Base-by-base conservation (phyloP, 225 moss, liverwort and hornwort genomes). In the Marchantia paleacea region DNA sequence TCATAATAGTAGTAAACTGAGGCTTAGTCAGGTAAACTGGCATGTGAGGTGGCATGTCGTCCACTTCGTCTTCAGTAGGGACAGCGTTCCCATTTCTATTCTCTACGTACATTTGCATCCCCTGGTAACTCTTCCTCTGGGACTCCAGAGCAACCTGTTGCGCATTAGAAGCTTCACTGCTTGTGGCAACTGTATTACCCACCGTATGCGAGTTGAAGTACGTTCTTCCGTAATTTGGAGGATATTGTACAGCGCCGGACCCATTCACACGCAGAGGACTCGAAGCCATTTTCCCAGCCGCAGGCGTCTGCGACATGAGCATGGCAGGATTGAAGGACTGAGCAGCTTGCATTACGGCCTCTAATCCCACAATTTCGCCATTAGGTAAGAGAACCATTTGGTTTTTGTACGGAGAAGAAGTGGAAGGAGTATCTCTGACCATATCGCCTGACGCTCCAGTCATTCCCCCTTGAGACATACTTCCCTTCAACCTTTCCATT, bases 1-100 rank as follows among this genome's bases (percentile, higher is more conserved):
- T 94, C 75, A 91, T 92, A 75, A 95, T 80, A 65, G 92, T 94
- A n/a, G 91, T 99, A 61, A 86, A 89, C 83, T 99, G 95, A 50
- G 97, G 93, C 52, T 84, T 87, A 75, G 85, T 81, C 78, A 85
- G 78, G 81, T 92, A 86, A 75, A 87, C 86, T 82, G 88, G 76
- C 67, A 73, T 83, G 81, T 84, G 50, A 85, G 72, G 63, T 47
- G 92, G 89, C 75, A 87, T 84, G 47, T 90, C 92, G 77, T 88
- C 88, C 68, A 90, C 92, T 73, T 90, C 91, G 50, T 89, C 84
- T 60, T 83, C 90, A 26, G 67, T 73, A 47, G 85, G 85, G 67
- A 85, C 67, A 54, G 82, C 83, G 47, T 89, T 84, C 68, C 89
- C 90, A 80, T 83, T 85, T 67, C 82, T 78, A 73, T 78, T 83